Base-by-base conservation (phyloP, 805 yeast genomes). In the Wickerhamiella shivajii region DNA sequence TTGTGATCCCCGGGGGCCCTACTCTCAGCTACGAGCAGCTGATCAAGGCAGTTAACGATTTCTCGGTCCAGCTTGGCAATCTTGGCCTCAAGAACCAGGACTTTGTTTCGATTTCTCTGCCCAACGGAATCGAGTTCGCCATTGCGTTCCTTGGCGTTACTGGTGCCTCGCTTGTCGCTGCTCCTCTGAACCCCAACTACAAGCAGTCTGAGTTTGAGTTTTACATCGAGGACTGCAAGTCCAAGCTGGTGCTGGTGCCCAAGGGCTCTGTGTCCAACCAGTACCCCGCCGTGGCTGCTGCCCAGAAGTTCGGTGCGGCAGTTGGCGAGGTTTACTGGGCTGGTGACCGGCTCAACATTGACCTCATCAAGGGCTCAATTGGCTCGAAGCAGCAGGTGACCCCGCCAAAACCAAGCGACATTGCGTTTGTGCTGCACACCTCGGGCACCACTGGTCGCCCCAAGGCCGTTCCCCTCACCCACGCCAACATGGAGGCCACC, bases 391-490 rank as follows among this genome's bases (percentile, higher is more conserved):
- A 11, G 10, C 26, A 11, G 33, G 36, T 25, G 22, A 37, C 34
- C 12, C 27, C 28, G 12, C 51, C 72, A 2, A 41, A 50, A 11
- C 64, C 71, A 2, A 54, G 62, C 29, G 76, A 73, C 38, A 62
- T 70, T 23, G 81, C 81, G 3, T 54, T 76, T 51, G 70, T 76
- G 17, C 55, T 76, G 30, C 83, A 76, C 53, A 76, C 85, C 6
- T 68, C 77, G 29, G 85, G 85, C 19, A 76, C 84, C 6, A 76
- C 84, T 2, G 81, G 83, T 2, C 64, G 74, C 33, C 84, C 84
- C 32, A 76, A 76, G 51, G 76, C 78, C 6, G 84, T 76, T 2
- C 83, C 84, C 5, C 53, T 76, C 47, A 63, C 78, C 23, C 84
- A 76, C 49, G 51, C 59, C 19, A 76, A 76, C 54, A 64, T 76